Conservation (phyloP, 257 asterid genomes). For the Plantago elongata region DNA sequence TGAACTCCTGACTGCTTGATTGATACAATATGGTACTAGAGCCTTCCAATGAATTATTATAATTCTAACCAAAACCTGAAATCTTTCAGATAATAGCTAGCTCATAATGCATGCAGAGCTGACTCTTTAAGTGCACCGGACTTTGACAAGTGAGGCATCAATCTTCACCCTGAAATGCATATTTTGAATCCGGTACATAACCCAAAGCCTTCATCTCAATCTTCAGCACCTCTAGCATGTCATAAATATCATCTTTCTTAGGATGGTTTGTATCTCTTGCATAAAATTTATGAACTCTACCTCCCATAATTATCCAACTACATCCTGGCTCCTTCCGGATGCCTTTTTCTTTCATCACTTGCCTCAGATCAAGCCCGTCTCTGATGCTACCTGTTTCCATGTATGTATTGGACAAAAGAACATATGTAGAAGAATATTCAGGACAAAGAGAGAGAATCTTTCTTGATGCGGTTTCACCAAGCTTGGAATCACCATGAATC, state of each 20-base stretch:
- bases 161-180: conserved; percentile 32
- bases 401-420: conserved; percentile 44
- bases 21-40: too few relatives aligned
- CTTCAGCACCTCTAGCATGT: conserved; percentile 32
- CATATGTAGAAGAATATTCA: conserved; percentile 37
- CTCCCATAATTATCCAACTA: conserved; percentile 41
- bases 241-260: conserved; percentile 33
- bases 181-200: conserved; percentile 33
- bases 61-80: too few relatives aligned
- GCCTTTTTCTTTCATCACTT: conserved; percentile 40
- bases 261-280: conserved; percentile 42
- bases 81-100: too few relatives aligned
- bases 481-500: conserved; percentile 43
- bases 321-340: conserved; percentile 44
- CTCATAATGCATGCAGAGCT: not conserved
- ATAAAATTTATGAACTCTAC: conserved; percentile 37
- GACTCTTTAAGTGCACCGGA: not conserved
- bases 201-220: conserved; percentile 31
- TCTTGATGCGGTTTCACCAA: conserved; percentile 46
- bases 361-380: conserved; percentile 40
- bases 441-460: conserved; percentile 36
- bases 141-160: conserved; percentile 11
- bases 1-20: too few relatives aligned
- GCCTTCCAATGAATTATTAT: too few relatives aligned
- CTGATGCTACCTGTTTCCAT: conserved; percentile 35